Base-by-base conservation (phyloP, 164 flowering plant species). In the Sextonia rubra region DNA sequence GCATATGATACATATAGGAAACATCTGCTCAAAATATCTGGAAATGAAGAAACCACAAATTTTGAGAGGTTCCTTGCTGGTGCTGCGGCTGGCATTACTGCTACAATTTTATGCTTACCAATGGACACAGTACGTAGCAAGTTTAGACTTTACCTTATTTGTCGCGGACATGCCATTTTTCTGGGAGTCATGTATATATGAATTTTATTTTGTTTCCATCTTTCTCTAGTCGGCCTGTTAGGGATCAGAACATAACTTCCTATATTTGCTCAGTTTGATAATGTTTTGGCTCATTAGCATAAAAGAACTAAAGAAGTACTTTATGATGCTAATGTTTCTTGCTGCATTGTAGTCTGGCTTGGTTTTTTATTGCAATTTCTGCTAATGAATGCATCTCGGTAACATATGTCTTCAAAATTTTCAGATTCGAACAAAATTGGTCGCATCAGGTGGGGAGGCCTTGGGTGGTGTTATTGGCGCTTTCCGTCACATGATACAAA, bases 391-490 rank as follows among this genome's bases (percentile, higher is more conserved):
- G 20, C 14, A 20, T 52, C 20, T 52, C 17, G 14, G n/a, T 52
- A 52, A 52, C 14, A 52, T 52, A 27, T 64, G 18, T 18, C 12
- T 26, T 70, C 26, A 69, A 64, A 52, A 68, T 25, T 72, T 83
- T 73, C 86, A 92, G 98, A 85, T 92, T 27, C 82, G 97, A 64
- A 94, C 98, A 68, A 90, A 87, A 86, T 68, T 94, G 73, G 93
- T 94, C 29, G 98, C 97, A n/a, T 94, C 89, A 67, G 97, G 97
- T 72, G 97, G 97, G 55, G 98, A 94, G 82, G 88, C 88, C 64
- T 81, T 92, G 79, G 97, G 97, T 74, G 98, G 97, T 66, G 90
- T 92, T 0, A 73, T 87, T 75, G 97, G 97, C 66, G 87, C 91
- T 76, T 92, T 89, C 77, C 81, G 77, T 48, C 83, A 92, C 74